Conservation (phyloP, 2,329 filamentous ascomycete species). For the Sordariomycetes sp. region DNA sequence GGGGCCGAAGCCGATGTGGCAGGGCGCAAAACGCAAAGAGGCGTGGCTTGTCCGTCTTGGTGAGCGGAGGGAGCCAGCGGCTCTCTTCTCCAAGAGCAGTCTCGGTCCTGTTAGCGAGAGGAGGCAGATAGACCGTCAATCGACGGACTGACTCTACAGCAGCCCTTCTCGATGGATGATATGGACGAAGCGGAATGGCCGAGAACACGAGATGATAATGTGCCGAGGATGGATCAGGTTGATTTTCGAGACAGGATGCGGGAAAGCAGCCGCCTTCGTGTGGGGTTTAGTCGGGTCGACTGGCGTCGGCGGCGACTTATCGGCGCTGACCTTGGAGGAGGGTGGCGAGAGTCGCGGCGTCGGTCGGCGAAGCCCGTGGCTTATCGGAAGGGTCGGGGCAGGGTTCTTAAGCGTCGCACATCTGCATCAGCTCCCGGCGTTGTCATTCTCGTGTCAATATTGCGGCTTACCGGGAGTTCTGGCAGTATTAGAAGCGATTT, state of each 20-base stretch:
- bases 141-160: neutral
- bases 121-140: neutral
- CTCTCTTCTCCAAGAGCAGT: slow-evolving; percentile 9
- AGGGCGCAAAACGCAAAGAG: slow-evolving; percentile 25
- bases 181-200: neutral
- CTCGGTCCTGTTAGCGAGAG: slow-evolving; percentile 6
- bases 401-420: neutral
- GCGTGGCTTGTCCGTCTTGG: slow-evolving; percentile 37
- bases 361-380: neutral
- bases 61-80: slow-evolving; percentile 17
- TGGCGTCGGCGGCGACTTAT: neutral
- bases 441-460: neutral
- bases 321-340: neutral
- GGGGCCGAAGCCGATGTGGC: slow-evolving; percentile 1
- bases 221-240: neutral
- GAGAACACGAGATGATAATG: neutral
- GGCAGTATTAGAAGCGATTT: neutral
- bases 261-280: neutral
- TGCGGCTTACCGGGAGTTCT: neutral
- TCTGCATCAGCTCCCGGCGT: neutral
- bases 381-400: neutral
- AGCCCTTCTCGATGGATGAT: neutral
- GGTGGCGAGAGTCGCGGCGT: neutral
- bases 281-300: neutral
- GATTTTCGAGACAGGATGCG: neutral